phyloP scores from a whole-genome alignment of 75 land plant species.

The Picea sitchensis region DNA sequence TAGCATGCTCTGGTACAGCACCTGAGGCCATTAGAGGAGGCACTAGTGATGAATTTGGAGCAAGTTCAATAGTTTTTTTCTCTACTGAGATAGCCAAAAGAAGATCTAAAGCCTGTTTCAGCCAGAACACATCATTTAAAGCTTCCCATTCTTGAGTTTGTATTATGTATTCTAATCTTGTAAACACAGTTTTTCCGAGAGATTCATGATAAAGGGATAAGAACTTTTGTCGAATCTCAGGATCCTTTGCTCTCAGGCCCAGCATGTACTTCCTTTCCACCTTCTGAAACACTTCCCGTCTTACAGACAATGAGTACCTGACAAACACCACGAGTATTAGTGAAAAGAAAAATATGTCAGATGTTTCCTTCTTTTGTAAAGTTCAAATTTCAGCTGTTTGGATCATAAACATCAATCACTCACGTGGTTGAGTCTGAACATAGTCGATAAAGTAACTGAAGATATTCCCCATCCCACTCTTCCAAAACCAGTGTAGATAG shows the following conservation, averaged over 20 bases:
- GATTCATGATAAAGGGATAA: conserved; percentile 94
- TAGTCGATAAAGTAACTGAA: conserved; percentile 81
- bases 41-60: conserved; percentile 95
- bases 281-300: conserved; percentile 91
- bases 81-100: conserved; percentile 88
- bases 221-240: conserved; percentile 82
- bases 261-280: conserved; percentile 95
- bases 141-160: conserved; percentile 99
- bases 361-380: background rate
- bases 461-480: conserved; percentile 92
- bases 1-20: conserved; percentile 53
- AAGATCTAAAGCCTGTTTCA: conserved; percentile 97
- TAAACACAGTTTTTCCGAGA: conserved; percentile 75
- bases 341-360: background rate
- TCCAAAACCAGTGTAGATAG: conserved; percentile 66
- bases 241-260: conserved; percentile 92
- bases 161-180: conserved; percentile 86
- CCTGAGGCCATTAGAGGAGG: conserved; percentile 72
- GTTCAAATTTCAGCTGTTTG: conserved; percentile 17
- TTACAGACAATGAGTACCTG: conserved; percentile 68
- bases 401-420: conserved; percentile 15
- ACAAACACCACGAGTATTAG: conserved; percentile 20
- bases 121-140: conserved; percentile 97
- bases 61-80: conserved; percentile 88
- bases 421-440: conserved; percentile 94